phyloP scores from a whole-genome alignment of 1,139 yeast species.

The Saccharomyces hybrid region DNA sequence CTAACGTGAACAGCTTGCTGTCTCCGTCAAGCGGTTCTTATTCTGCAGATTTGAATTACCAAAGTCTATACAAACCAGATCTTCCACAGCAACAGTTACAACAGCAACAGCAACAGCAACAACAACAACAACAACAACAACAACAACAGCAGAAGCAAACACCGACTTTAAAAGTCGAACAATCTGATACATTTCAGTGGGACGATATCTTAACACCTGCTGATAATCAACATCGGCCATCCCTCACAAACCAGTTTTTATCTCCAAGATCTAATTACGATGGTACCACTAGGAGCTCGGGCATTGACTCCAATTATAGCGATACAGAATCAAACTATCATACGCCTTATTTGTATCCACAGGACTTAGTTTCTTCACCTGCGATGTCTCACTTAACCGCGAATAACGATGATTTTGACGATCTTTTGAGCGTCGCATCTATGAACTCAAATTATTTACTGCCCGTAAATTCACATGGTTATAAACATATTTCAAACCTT shows the following conservation, averaged over 20 bases:
- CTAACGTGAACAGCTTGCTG: background rate
- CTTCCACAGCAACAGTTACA: background rate
- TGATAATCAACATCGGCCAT: background rate
- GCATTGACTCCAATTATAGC: slow-evolving; percentile 1
- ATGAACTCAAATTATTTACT: slow-evolving; percentile 16
- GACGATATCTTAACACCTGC: background rate
- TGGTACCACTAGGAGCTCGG: background rate
- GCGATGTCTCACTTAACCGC: slow-evolving; percentile 17
- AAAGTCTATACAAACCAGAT: background rate
- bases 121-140: background rate
- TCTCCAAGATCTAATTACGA: slow-evolving; percentile 2
- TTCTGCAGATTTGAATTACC: background rate
- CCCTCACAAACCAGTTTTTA: slow-evolving; percentile 4
- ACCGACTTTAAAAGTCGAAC: slow-evolving; percentile 10
- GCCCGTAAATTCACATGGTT: slow-evolving; percentile 22
- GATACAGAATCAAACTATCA: slow-evolving; percentile 2
- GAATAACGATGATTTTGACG: slow-evolving; percentile 26
- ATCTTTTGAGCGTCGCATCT: slow-evolving; percentile 26
- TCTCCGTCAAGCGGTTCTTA: background rate
- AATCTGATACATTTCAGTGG: slow-evolving; percentile 4
- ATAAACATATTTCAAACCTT: slow-evolving; percentile 17
- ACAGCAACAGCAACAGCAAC: background rate
- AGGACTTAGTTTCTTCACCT: slow-evolving; percentile 16
- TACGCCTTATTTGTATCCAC: slow-evolving; percentile 10
- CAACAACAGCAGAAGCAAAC: slow-evolving; percentile 2